Evolutionary conservation across 2,329 filamentous ascomycete species (phyloP), one percentile per base, ranked within the genome.

Genomic region (Sporothrix humicola): DNA sequence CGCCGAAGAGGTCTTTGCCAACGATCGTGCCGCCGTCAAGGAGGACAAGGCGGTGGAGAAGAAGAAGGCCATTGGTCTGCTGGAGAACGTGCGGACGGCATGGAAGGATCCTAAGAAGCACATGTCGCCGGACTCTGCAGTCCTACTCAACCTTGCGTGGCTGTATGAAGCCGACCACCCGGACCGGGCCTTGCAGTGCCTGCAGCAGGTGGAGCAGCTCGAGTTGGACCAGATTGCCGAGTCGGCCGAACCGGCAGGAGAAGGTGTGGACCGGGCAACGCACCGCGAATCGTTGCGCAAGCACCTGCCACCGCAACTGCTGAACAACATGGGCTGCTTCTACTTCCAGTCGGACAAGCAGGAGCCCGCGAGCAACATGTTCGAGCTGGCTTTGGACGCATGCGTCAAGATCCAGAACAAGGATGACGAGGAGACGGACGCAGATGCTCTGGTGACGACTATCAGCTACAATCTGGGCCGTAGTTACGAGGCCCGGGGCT

Each of bases 241-340:
- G 20, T 89, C 92, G 12, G 52, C 74, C 3, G 91, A 95, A 66
- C 85, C 87, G 31, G 90, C 91, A 0, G 83, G 88, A 37, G 87
- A 87, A 48, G 81, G 83, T 1, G 86, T 89, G 20, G 90, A 93
- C 71, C 88, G 92, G 73, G 86, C 85, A 2, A 87, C 88, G 44
- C 83, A 89, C 73, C 88, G 88, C 72, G 84, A 85, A 26, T 85
- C 87, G 17, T 85, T 97, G 42, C 91, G 94, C 72, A 93, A 95
- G 79, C 87, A 92, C 74, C 85, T 99, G 1, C 93, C 95, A 0
- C 96, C 96, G 3, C 94, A 97, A 79, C 86, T 98, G 1, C 87
- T 99, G 59, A 99, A 98, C 85, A 99, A 99, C 81, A 97, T 98
- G 80, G 96, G 93, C 5, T 98, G 95, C 82, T 98, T 98, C 83